Evolutionary conservation across 345 rosid genomes (phyloP).

Genomic region (Boechera divaricarpa): DNA sequence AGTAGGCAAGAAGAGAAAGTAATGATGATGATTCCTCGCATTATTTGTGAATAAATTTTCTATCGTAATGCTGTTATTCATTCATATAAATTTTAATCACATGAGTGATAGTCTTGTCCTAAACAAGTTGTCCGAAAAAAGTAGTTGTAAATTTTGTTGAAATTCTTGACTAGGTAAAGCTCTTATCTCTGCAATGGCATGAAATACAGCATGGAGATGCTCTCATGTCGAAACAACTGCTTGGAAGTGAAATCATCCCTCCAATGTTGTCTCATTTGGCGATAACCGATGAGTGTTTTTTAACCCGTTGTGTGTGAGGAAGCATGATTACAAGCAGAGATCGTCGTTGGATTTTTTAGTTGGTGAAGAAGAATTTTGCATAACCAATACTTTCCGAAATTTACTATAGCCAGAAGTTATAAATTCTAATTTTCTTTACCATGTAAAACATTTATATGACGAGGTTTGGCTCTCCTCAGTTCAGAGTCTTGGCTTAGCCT

Average conservation of each 20-base stretch:
- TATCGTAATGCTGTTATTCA: too few relatives aligned
- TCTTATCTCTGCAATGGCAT: too few relatives aligned
- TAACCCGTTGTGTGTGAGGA: background rate
- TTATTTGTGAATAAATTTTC: background rate
- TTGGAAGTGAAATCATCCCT: background rate
- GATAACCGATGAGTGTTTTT: background rate
- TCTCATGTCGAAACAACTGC: background rate
- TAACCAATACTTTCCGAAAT: background rate
- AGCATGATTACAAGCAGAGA: background rate
- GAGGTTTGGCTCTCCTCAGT: conserved; percentile 28
- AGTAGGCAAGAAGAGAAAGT: too few relatives aligned
- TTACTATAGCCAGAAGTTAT: background rate
- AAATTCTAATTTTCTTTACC: conserved; percentile 10
- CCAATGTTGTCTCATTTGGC: background rate
- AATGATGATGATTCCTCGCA: too few relatives aligned
- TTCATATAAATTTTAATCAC: too few relatives aligned
- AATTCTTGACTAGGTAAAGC: too few relatives aligned
- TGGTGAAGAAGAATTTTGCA: background rate
- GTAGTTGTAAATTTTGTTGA: too few relatives aligned
- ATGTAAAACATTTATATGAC: conserved; percentile 21
- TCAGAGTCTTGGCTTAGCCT: conserved; percentile 26
- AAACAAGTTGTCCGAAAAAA: too few relatives aligned
- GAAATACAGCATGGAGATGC: too few relatives aligned
- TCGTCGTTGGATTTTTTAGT: background rate
- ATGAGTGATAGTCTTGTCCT: too few relatives aligned